These are phyloP conservation scores for Anisogramma anomala DNA, from an alignment of 2,329 filamentous ascomycete genomes.

Conservation along the genomic window DNA sequence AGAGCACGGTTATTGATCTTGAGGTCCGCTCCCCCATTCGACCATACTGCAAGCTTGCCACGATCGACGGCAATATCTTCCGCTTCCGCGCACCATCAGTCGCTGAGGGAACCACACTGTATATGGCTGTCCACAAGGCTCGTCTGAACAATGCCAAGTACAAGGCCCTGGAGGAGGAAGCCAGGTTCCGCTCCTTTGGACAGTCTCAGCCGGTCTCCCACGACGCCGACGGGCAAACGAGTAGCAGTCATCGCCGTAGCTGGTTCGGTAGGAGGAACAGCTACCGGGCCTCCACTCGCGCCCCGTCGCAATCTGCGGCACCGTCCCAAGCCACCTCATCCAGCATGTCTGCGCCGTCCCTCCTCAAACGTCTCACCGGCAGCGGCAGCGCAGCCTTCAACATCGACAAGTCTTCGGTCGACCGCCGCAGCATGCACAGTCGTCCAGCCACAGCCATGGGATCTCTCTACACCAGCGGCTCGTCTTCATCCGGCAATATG, in stretches of 20 bases:
- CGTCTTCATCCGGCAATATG: constrained; percentile 37
- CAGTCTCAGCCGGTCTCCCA: constrained; percentile 39
- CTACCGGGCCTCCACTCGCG: constrained; percentile 50
- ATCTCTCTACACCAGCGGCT: constrained; percentile 52
- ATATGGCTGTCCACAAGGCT: constrained; percentile 75
- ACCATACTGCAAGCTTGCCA: constrained; percentile 54
- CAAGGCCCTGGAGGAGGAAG: constrained; percentile 55
- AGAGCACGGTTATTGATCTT: constrained; percentile 86
- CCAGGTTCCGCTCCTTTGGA: constrained; percentile 60
- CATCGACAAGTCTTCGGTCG: constrained; percentile 66
- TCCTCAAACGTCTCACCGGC: constrained; percentile 66
- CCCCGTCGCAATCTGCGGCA: constrained; percentile 51
- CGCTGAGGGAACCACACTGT: constrained; percentile 70
- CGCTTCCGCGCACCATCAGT: constrained; percentile 75
- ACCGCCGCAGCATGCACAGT: constrained; percentile 30
- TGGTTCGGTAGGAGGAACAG: constrained; percentile 55
- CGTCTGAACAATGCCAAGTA: constrained; percentile 90
- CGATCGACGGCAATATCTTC: constrained; percentile 59
- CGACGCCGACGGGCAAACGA: constrained; percentile 32
- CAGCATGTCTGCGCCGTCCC: constrained; percentile 56
- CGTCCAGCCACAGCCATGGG: constrained; percentile 39
- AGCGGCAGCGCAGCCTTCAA: constrained; percentile 65
- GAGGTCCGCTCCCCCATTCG: constrained; percentile 84
- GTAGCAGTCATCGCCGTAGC: constrained; percentile 36
- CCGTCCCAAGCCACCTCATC: constrained; percentile 60